These are phyloP conservation scores for Apiotrichum veenhuisii DNA, from an alignment of 1,284 basidiomycete species.

Conservation along the genomic window DNA sequence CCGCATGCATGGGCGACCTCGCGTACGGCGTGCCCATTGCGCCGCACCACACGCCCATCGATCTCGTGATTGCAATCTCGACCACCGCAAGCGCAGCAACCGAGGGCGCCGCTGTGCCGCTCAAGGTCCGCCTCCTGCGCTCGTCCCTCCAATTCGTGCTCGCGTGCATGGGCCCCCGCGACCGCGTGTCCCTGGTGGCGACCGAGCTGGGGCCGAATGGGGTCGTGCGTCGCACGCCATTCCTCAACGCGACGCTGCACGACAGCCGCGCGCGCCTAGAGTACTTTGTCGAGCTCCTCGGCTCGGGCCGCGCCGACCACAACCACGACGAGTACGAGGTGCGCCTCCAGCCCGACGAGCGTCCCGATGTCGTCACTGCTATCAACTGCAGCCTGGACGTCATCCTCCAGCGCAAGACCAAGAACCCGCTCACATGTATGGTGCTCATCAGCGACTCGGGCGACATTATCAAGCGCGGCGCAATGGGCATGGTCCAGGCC, in stretches of 20 bases:
- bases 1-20: slow-evolving; percentile 26
- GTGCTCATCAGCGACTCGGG: slow-evolving; percentile 85
- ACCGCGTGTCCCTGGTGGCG: slow-evolving; percentile 79
- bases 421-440: slow-evolving; percentile 86
- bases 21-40: slow-evolving; percentile 51
- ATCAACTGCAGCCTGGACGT: slow-evolving; percentile 91
- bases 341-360: slow-evolving; percentile 74
- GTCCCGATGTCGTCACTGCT: slow-evolving; percentile 92
- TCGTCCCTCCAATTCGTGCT: slow-evolving; percentile 78
- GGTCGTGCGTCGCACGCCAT: slow-evolving; percentile 78
- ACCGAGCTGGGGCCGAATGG: slow-evolving; percentile 76
- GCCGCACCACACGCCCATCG: slow-evolving; percentile 78
- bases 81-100: slow-evolving; percentile 74
- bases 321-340: slow-evolving; percentile 60
- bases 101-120: slow-evolving; percentile 55
- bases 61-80: slow-evolving; percentile 86
- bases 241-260: slow-evolving; percentile 66
- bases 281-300: slow-evolving; percentile 71
- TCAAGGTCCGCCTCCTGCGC: slow-evolving; percentile 81
- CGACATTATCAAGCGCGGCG: slow-evolving; percentile 87
- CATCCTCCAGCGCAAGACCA: slow-evolving; percentile 84
- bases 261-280: slow-evolving; percentile 67
- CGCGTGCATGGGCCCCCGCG: slow-evolving; percentile 66
- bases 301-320: slow-evolving; percentile 29
- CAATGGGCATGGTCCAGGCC: slow-evolving; percentile 95